Evolutionary conservation across 768 basidiomycete genomes (phyloP), one percentile per base, ranked within the genome.

Genomic region (Ramaria sp.): DNA sequence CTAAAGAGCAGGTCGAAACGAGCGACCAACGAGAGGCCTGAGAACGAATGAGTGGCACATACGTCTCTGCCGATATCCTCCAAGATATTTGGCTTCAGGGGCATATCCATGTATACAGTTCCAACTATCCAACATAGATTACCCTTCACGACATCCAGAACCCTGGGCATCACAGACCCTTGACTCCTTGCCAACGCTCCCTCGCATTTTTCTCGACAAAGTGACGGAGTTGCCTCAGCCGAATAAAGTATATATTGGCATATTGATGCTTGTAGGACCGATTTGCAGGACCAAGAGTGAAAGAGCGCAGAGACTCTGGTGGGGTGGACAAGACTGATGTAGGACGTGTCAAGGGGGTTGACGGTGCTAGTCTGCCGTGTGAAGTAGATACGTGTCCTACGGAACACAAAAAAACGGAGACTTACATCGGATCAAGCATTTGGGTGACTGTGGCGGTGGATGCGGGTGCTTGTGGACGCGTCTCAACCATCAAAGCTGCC

Each of bases 31-130:
- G 39, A 17, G 43, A 53, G 22, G 58, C 41, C 46, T 5, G 27
- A 27, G 27, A 27, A 48, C 51, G 48, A 41, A 41, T 20, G 42
- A 42, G 31, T 54, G 20, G 37, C 20, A 75, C 90, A 63, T 65
- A 97, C 96, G 64, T 99, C 93, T 68, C 89, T 79, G 22, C 86
- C 91, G 61, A 98, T 80, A 61, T 99, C 96, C 63, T 92, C 88
- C 60, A 99, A 78, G n/a, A 99, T 89, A 65, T 97, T 98, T 0
- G 95, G 95, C 66, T 99, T 99, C 52, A 98, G 75, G 9, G 93
- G 91, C 96, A 99, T 99, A 59, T 99, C 93, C 83, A 98, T 86
- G 69, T 97, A 99, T 6, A 97, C 84, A 0, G 96, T 99, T 3
- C 96, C 96, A 54, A 96, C 74, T 59, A 98, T 79, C 69, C 86